Percentiles rank a stretch among this genome's conserved stretches.
Evolutionary conservation across 176 grass and related monocot genomes (phyloP).

Genomic region (Rhynchospora breviuscula): DNA sequence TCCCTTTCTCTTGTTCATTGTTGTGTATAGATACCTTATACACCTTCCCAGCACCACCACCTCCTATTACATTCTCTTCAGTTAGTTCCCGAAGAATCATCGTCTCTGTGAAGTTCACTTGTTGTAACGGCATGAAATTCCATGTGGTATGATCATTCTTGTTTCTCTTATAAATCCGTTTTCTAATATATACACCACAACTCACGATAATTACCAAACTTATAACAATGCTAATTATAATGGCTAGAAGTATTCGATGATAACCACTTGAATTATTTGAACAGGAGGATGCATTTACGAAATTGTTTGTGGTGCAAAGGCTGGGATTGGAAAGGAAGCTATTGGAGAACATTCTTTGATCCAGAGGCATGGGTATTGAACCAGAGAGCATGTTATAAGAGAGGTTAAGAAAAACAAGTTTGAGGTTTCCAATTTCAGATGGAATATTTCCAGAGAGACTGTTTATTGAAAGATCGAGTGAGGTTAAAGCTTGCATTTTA

Average conservation of each 20-base stretch:
- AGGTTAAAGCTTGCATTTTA: slow-evolving; percentile 7
- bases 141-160: neutral
- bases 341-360: neutral
- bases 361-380: slow-evolving; percentile 42
- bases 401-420: slow-evolving; percentile 42
- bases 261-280: neutral
- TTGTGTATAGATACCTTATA: slow-evolving; percentile 46
- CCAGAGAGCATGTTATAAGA: slow-evolving; percentile 53
- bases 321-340: slow-evolving; percentile 70
- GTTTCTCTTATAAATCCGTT: neutral
- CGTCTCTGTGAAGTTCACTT: neutral
- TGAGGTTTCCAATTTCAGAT: slow-evolving; percentile 22
- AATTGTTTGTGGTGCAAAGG: slow-evolving; percentile 40
- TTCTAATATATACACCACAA: neutral
- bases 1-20: slow-evolving; percentile 24
- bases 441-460: slow-evolving; percentile 59
- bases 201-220: neutral
- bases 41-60: slow-evolving; percentile 57
- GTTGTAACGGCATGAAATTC: slow-evolving; percentile 27
- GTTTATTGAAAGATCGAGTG: slow-evolving; percentile 75
- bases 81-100: neutral
- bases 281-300: neutral
- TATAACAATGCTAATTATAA: slow-evolving; percentile 6
- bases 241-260: slow-evolving; percentile 14
- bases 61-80: slow-evolving; percentile 48